phyloP scores from a whole-genome alignment of 1,284 basidiomycete species.

The Meira nashicola region DNA sequence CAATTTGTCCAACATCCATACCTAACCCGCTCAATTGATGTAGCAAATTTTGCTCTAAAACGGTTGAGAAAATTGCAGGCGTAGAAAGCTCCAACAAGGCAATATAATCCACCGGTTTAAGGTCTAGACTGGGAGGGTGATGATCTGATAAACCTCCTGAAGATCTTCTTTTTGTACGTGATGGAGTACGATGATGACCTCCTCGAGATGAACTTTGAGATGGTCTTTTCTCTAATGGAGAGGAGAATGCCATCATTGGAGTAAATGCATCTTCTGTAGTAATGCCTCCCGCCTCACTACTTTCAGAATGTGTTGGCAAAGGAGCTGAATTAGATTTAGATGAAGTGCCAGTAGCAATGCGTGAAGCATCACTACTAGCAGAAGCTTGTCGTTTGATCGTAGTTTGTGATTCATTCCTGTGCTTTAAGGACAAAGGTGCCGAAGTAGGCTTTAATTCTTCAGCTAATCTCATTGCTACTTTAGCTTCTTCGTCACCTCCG shows the following conservation, averaged over 20 bases:
- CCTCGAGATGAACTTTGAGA: conserved; percentile 36
- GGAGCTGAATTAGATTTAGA: conserved; percentile 11
- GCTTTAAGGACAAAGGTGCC: conserved; percentile 18
- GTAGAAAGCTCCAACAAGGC: conserved; percentile 66
- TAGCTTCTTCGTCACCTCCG: conserved; percentile 83
- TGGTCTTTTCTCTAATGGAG: conserved; percentile 22
- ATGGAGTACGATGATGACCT: conserved; percentile 71
- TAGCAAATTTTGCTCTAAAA: conserved; percentile 71
- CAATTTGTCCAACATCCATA: conserved; percentile 87
- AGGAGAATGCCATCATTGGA: not conserved
- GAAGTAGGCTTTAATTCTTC: not conserved
- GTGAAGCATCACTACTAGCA: conserved; percentile 26
- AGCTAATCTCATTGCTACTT: not conserved
- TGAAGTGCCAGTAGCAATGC: not conserved
- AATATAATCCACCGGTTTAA: conserved; percentile 61
- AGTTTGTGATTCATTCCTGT: conserved; percentile 55
- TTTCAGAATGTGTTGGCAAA: conserved; percentile 30
- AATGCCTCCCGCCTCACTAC: conserved; percentile 18
- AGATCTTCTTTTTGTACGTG: conserved; percentile 86
- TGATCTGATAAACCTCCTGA: conserved; percentile 56
- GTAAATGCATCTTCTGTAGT: not conserved
- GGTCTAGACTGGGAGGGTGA: conserved; percentile 27
- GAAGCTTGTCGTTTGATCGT: conserved; percentile 53
- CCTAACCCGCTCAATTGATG: conserved; percentile 72
- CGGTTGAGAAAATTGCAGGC: conserved; percentile 76